phyloP scores from a whole-genome alignment of 2,329 filamentous ascomycete genomes.

The Bipolaris cookei region DNA sequence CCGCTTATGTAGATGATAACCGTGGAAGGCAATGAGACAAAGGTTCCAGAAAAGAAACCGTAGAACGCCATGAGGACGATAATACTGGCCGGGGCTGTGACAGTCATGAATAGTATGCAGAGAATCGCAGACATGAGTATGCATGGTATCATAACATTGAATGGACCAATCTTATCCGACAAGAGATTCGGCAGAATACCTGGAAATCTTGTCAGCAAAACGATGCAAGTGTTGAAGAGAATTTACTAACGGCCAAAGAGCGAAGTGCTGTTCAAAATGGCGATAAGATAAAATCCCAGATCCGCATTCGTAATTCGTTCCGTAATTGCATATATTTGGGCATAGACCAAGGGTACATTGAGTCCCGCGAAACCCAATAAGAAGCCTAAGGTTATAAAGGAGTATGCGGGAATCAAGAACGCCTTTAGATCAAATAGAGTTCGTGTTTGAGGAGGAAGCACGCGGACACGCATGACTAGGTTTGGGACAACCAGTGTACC shows the following conservation, averaged over 20 bases:
- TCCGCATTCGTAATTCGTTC: conserved; percentile 59
- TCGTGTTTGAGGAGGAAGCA: conserved; percentile 51
- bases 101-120: conserved; percentile 51
- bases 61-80: conserved; percentile 54
- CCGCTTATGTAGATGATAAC: conserved; percentile 54
- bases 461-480: conserved; percentile 52
- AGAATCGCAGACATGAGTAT: conserved; percentile 50
- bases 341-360: conserved; percentile 58
- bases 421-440: conserved; percentile 53
- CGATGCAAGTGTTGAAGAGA: not conserved
- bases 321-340: conserved; percentile 64
- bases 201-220: not conserved
- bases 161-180: conserved; percentile 51
- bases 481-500: conserved; percentile 53
- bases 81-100: conserved; percentile 44
- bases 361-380: conserved; percentile 57
- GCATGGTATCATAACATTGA: conserved; percentile 57
- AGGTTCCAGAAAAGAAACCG: conserved; percentile 57
- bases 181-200: not conserved
- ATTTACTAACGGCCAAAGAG: conserved; percentile 51
- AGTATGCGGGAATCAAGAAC: conserved; percentile 52
- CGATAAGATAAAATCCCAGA: conserved; percentile 70
- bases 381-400: conserved; percentile 50
- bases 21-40: conserved; percentile 55
- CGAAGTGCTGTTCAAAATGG: conserved; percentile 68